Evolutionary conservation across 768 basidiomycete species (phyloP), one percentile per base, ranked within the genome.

Genomic region (Mycena rebaudengoi): DNA sequence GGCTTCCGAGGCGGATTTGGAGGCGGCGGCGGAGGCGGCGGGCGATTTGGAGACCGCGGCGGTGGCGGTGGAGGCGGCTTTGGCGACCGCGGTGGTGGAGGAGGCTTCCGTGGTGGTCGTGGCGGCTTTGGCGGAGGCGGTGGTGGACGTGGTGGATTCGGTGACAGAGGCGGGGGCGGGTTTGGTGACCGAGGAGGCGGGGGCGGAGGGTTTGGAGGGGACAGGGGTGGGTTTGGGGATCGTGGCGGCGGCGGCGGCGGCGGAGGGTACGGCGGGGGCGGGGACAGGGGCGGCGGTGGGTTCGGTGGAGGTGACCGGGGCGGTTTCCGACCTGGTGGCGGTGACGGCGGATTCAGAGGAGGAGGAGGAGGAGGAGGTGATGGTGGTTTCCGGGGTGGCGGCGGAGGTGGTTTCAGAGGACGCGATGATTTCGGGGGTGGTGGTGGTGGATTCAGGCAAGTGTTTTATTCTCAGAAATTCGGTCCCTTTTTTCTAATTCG

Each of bases 401-500:
- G 70, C 69, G 78, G 70, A 12, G 84, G 87, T n/a, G n/a, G n/a
- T n/a, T 71, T 61, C 57, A 50, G 71, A 49, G 69, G 76, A 25
- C 70, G 78, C 5, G 82, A 82, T 30, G 78, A 80, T 11, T 77
- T 80, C 35, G 76, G 77, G 64, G 80, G 60, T 74, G 81, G 56
- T 70, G 83, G 70, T 68, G 78, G 70, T 11, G 84, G 87, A 30
- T 86, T 86, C 75, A 84, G 87, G 88, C 87, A 72, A 67, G 52
- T 61, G 39, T 12, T 30, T 6, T 30, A 7, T 28, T 13, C 51
- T 7, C 37, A 57, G 16, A 32, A 59, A 57, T 44, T 5, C 33
- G 57, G 13, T 37, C 55, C 21, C 18, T 46, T 57, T 51, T 68
- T n/a, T 54, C 62, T 73, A 67, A 62, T 26, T 39, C 64, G 43